Base-by-base conservation (phyloP, 2,329 filamentous ascomycete species). In the Furcasterigmium furcatum region DNA sequence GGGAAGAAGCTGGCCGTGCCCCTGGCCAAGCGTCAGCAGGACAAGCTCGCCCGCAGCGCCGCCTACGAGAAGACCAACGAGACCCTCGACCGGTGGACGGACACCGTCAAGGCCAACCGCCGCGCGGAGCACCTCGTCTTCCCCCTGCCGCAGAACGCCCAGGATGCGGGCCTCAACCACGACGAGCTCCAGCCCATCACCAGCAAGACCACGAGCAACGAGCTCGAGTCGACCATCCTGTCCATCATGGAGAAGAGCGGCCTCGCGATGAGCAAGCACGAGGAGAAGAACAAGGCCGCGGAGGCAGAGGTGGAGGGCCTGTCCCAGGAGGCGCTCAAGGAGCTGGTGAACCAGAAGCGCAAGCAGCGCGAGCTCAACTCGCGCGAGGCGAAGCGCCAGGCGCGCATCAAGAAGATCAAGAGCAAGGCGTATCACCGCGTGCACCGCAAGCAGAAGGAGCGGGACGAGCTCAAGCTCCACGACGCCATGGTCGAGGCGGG, bases 331-430 rank as follows among this genome's bases (percentile, higher is more conserved):
- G 87, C 90, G 56, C 80, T 89, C 21, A 80, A 85, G 61, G 85
- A 85, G 40, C 77, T 88, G 20, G 77, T 85, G 46, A 82, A 85
- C 40, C 83, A 91, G 59, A 78, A 92, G 46, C 84, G 94, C 12
- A 84, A 84, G 63, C 84, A 88, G 52, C 79, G 94, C 54, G 92
- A 97, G 58, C 70, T 96, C 8, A 78, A 92, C 53, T 96, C 95
- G 57, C 80, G 91, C 10, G 92, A 97, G 67, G 87, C 95, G 59
- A 85, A 91, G 36, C 86, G 91, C 46, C 82, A 91, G 8, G 95
- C 91, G 68, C 85, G 94, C 20, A 90, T 99, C 68, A 96, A 96
- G 72, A 97, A 97, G 74, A 99, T 99, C 71, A 99, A 99, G 76
- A 95, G 88, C 63, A 99, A 96, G 66, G 82, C 91, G 1, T 99